These are phyloP conservation scores for Melanogaster broomeanus DNA, from an alignment of 768 basidiomycete genomes.

Conservation along the genomic window DNA sequence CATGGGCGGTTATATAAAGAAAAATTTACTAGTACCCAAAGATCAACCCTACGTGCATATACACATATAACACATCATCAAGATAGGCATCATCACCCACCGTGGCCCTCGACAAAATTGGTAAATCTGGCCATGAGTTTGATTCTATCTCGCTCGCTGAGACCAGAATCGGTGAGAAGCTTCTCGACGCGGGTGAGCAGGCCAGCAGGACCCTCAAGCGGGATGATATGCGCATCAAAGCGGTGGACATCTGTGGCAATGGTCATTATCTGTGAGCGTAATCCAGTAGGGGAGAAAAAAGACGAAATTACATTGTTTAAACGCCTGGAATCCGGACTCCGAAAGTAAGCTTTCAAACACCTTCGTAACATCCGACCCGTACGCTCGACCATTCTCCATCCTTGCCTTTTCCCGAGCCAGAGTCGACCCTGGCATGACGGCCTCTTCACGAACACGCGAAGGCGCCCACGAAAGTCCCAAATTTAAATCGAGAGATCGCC, in stretches of 20 bases:
- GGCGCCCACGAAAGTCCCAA: slow-evolving; percentile 76
- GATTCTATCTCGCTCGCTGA: slow-evolving; percentile 50
- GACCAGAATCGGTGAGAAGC: slow-evolving; percentile 51
- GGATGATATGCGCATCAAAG: slow-evolving; percentile 74
- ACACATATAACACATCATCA: not conserved
- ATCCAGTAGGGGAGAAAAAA: not conserved
- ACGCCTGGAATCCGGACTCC: slow-evolving; percentile 39
- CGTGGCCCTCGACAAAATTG: slow-evolving; percentile 48
- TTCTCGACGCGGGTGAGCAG: slow-evolving; percentile 65
- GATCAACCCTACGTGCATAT: slow-evolving; percentile 5
- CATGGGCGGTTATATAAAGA: slow-evolving; percentile 23
- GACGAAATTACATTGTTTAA: slow-evolving; percentile 60
- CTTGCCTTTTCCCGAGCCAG: slow-evolving; percentile 31
- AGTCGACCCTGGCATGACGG: slow-evolving; percentile 49
- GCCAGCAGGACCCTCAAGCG: slow-evolving; percentile 72
- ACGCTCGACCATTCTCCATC: slow-evolving; percentile 15
- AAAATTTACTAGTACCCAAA: slow-evolving; percentile 27
- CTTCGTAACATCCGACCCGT: slow-evolving; percentile 36
- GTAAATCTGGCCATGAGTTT: slow-evolving; percentile 60
- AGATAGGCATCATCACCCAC: slow-evolving; percentile 15
- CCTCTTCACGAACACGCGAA: slow-evolving; percentile 62
- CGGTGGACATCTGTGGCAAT: slow-evolving; percentile 60
- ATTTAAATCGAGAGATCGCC: slow-evolving; percentile 71
- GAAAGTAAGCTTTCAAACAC: slow-evolving; percentile 37
- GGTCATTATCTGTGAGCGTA: slow-evolving; percentile 15